Evolutionary conservation across 2,329 filamentous ascomycete genomes (phyloP), one percentile per base, ranked within the genome.

Genomic region (Scortechinia acanthostroma): DNA sequence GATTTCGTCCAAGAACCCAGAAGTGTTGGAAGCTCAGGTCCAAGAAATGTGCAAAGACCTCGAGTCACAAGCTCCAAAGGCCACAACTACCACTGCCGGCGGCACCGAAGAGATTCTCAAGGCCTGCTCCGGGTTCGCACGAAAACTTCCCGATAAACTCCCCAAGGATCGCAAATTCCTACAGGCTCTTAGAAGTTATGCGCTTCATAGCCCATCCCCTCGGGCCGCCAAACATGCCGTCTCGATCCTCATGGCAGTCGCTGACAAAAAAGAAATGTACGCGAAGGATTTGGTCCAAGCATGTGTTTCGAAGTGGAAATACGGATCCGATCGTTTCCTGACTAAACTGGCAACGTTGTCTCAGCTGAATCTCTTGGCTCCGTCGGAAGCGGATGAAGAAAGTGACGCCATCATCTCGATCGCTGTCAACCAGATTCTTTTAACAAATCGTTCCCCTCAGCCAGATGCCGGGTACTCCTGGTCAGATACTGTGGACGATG

Each of bases 21-120:
- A 81, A 48, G 77, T 85, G 5, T 73, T 86, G 53, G 79, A 81
- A 51, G 77, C 78, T 4, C 81, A 86, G 52, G 74, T 85, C 6
- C 73, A 80, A 51, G 79, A 83, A 43, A 71, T 86, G 47, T 85
- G 80, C 58, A 74, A 74, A 51, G 73, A 77, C 20, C 65, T 86
- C 15, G 76, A 82, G 54, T 68, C 74, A 22, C 74, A 79, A 53
- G 77, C 77, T 4, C 81, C 81, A 74, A 72, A 69, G 15, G 62
- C 67, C 21, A 68, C 64, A n/a, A 65, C 66, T 15, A 52, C 65
- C 1, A 76, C 76, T 45, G 70, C 75, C 21, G 58, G 66, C 13
- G 68, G 70, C 15, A 73, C 74, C 1, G 76, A 80, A 17, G 75
- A 82, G 46, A 78, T 80, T 22, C 63, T 84, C 42, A 84, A 83